phyloP scores from a whole-genome alignment of 2,329 filamentous ascomycete species.

The Herpotrichia juniperi region DNA sequence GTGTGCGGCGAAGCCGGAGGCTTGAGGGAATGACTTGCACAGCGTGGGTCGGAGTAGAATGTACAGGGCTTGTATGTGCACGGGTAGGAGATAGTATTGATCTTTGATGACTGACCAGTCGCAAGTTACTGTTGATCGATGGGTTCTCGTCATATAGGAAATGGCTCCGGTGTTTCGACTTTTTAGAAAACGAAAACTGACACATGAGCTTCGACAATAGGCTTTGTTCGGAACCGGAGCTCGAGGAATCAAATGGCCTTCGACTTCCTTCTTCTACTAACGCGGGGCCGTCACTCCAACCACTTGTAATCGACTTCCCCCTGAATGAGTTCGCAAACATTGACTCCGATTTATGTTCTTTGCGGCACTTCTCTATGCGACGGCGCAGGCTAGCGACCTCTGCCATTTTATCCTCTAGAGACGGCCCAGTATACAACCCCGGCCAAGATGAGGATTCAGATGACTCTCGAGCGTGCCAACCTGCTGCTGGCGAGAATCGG shows the following conservation, averaged over 20 bases:
- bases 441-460: constrained; percentile 29
- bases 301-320: constrained; percentile 4
- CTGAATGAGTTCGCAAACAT: constrained; percentile 4
- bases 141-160: not conserved
- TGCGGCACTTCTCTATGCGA: not conserved
- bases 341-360: not conserved
- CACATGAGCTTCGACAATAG: constrained; percentile 19
- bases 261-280: not conserved
- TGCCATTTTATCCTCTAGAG: constrained; percentile 20
- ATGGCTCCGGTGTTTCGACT: constrained; percentile 2
- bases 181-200: constrained; percentile 14
- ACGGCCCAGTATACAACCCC: constrained; percentile 21
- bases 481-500: constrained; percentile 29
- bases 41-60: not conserved
- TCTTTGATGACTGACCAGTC: not conserved
- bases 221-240: constrained; percentile 9
- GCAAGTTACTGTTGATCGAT: not conserved
- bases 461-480: constrained; percentile 29
- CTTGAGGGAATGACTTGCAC: not conserved
- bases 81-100: not conserved
- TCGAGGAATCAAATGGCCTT: constrained; percentile 1
- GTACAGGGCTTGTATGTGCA: not conserved
- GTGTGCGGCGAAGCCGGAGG: constrained; percentile 3
- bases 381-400: constrained; percentile 15
- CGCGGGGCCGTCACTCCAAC: constrained; percentile 3